Base-by-base conservation (phyloP, 768 basidiomycete species). In the Sarcodon sp. region DNA sequence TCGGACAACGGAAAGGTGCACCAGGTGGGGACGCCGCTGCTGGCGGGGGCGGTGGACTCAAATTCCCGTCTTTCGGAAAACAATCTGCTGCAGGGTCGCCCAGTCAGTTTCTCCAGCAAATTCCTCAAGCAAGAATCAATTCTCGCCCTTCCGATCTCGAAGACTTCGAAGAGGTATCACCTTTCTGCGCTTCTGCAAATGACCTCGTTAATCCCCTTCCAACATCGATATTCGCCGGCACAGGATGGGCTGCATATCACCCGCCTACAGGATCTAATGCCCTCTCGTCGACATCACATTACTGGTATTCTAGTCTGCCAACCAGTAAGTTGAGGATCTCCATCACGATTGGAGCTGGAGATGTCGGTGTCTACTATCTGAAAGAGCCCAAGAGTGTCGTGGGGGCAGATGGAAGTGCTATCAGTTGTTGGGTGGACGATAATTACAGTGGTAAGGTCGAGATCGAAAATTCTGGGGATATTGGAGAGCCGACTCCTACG, bases 341-440 rank as follows among this genome's bases (percentile, higher is more conserved):
- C 18, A 70, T 98, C 48, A 77, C 78, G 60, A 75, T 87, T 0
- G 83, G 85, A 4, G 88, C 86, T 32, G 96, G 96, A 7, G 94
- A 98, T 58, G 76, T 99, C 36, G 92, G 87, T 35, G 72, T 99
- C 7, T 97, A 97, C 66, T 96, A 81, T 64, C 51, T 97, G 33
- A 76, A 76, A 61, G 89, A 91, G 52, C 83, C 88, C 9, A 66
- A 71, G 44, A 58, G 57, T 21, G 61, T 67, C 13, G 69, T 78
- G 34, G 80, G 76, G 5, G 68, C 59, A 5, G 53, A 55, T 51
- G 84, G 87, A 33, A 80, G 81, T 55, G 72, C 75, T 46, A 70
- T 93, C 3, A 78, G 87, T 57, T 98, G 96, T 62, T 98, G 94
- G 94, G 96, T 99, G 33, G 96, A 99, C 62, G 93, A 99, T 62